phyloP scores from a whole-genome alignment of 345 rosid genomes.

The Lepidium africanum region DNA sequence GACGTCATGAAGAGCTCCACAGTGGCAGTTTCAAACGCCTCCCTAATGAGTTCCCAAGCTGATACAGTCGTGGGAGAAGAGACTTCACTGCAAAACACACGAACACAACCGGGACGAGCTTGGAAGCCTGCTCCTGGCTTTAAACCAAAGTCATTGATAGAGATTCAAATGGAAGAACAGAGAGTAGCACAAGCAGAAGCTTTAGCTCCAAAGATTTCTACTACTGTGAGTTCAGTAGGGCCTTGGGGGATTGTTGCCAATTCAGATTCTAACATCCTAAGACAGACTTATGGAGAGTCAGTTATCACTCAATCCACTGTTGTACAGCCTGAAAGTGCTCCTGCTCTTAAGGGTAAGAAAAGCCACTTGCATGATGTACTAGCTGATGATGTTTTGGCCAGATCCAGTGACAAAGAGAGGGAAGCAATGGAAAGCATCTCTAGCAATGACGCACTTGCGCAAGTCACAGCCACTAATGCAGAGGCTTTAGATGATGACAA shows the following conservation, averaged over 20 bases:
- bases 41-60: constrained; percentile 21
- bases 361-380: constrained; percentile 65
- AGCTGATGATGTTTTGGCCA: constrained; percentile 58
- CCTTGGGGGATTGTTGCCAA: constrained; percentile 72
- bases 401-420: constrained; percentile 40
- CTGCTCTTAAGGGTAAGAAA: constrained; percentile 44
- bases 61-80: constrained; percentile 37
- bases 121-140: constrained; percentile 99
- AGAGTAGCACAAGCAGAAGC: constrained; percentile 54
- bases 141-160: constrained; percentile 87
- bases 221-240: constrained; percentile 36
- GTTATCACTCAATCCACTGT: constrained; percentile 25
- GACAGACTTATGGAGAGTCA: constrained; percentile 40
- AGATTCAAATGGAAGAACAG: constrained; percentile 95
- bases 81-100: constrained; percentile 29
- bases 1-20: constrained; percentile 26
- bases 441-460: constrained; percentile 23
- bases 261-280: constrained; percentile 43
- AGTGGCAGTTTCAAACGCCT: constrained; percentile 9
- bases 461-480: constrained; percentile 21
- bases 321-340: constrained; percentile 38
- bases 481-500: constrained; percentile 52
- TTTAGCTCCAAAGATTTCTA: constrained; percentile 43
- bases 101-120: constrained; percentile 44
- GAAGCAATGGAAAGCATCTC: constrained; percentile 30